phyloP scores from a whole-genome alignment of 108 stramenopile genomes.

The Conticribra guillardii region DNA sequence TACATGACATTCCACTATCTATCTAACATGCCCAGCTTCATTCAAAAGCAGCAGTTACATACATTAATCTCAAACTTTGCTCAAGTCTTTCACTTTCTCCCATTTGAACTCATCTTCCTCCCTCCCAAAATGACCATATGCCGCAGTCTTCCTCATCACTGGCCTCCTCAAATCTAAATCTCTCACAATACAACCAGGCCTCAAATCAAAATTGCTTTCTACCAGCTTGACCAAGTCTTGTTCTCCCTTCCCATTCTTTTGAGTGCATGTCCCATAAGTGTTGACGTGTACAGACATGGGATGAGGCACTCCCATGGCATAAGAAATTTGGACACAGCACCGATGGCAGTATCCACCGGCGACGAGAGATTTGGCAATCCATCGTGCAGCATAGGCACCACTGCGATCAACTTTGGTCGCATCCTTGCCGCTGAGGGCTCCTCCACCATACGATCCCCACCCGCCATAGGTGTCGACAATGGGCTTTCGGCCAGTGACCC shows the following conservation, averaged over 20 bases:
- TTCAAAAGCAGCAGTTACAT: too few relatives aligned
- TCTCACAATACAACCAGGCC: conserved; percentile 95
- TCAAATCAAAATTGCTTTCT: conserved; percentile 96
- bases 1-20: too few relatives aligned
- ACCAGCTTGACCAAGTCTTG: conserved; percentile 89
- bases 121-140: conserved; percentile 98
- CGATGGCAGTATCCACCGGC: conserved; percentile 88
- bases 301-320: conserved; percentile 94
- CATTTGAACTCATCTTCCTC: conserved; percentile 97
- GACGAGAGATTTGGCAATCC: conserved; percentile 98
- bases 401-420: conserved; percentile 96
- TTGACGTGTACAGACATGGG: conserved; percentile 93
- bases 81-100: conserved; percentile 89
- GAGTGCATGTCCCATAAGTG: conserved; percentile 89
- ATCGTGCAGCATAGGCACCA: conserved; percentile 94
- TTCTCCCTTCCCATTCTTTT: conserved; percentile 90
- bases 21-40: too few relatives aligned
- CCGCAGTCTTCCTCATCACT: conserved; percentile 96
- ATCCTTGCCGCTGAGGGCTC: conserved; percentile 97
- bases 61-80: conserved; percentile 57
- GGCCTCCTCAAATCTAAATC: conserved; percentile 93
- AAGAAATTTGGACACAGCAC: conserved; percentile 91
- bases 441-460: conserved; percentile 98
- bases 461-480: conserved; percentile 98
- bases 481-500: conserved; percentile 96